These are phyloP conservation scores for Erodium moschatum DNA, from an alignment of 441 rosid genomes.

Conservation along the genomic window DNA sequence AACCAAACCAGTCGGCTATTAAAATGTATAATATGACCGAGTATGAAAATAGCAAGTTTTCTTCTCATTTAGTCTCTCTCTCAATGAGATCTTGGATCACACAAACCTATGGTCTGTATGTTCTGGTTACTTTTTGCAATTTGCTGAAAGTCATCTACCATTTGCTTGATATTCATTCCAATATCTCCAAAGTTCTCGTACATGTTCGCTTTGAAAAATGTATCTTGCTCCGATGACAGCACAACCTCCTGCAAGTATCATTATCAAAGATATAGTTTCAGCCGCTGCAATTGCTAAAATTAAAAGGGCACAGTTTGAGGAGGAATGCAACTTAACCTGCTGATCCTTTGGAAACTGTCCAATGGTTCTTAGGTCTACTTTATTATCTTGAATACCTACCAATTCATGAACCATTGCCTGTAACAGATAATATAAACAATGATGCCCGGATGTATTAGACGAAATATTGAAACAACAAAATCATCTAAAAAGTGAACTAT, in stretches of 20 bases:
- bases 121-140: slow-evolving; percentile 87
- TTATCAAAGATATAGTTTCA: slow-evolving; percentile 14
- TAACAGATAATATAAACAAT: slow-evolving; percentile 20
- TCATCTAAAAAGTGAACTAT: slow-evolving; percentile 13
- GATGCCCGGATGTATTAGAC: slow-evolving; percentile 12
- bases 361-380: slow-evolving; percentile 67
- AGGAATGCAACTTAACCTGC: slow-evolving; percentile 42
- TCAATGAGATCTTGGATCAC: slow-evolving; percentile 1
- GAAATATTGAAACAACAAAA: slow-evolving; percentile 14
- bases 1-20: slow-evolving; percentile 23
- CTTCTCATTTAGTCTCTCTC: background rate
- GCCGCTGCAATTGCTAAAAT: slow-evolving; percentile 6
- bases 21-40: background rate
- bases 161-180: slow-evolving; percentile 84
- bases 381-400: slow-evolving; percentile 83
- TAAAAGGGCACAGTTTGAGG: slow-evolving; percentile 1
- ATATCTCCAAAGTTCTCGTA: slow-evolving; percentile 94
- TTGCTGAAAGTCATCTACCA: slow-evolving; percentile 98
- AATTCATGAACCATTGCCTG: slow-evolving; percentile 96
- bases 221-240: slow-evolving; percentile 86
- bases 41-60: background rate
- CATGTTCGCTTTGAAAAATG: slow-evolving; percentile 79
- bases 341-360: slow-evolving; percentile 69
- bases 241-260: slow-evolving; percentile 65
- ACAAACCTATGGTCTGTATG: slow-evolving; percentile 81